Percentiles rank a stretch among this genome's conserved stretches.
These are phyloP conservation scores for Anastatica hierochuntica DNA, from an alignment of 345 rosid species.

Conservation along the genomic window DNA sequence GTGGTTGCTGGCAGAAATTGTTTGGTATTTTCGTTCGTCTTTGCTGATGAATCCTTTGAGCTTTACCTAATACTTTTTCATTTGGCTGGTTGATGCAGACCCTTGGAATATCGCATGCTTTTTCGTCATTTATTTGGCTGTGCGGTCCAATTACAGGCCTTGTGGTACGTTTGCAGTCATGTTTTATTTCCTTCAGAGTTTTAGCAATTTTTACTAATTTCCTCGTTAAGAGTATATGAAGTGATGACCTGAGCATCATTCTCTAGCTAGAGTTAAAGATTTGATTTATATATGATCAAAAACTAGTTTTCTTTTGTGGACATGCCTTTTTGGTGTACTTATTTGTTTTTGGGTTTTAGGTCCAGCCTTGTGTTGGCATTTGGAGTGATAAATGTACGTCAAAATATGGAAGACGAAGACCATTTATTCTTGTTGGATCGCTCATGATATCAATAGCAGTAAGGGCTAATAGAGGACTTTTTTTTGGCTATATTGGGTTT, in stretches of 20 bases:
- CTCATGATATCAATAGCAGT: conserved; percentile 78
- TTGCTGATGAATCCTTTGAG: conserved; percentile 8
- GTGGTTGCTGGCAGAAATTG: not conserved
- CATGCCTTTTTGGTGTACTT: not conserved
- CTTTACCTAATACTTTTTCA: conserved; percentile 15
- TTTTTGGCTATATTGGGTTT: conserved; percentile 4
- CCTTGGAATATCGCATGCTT: conserved; percentile 84
- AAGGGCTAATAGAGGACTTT: conserved; percentile 31
- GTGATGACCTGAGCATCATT: not conserved
- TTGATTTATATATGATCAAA: not conserved
- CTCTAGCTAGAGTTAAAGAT: not conserved
- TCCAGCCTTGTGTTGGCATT: conserved; percentile 96
- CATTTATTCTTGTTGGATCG: conserved; percentile 87
- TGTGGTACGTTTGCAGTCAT: conserved; percentile 55
- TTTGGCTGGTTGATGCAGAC: conserved; percentile 58
- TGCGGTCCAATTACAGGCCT: conserved; percentile 98
- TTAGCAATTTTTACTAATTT: not conserved
- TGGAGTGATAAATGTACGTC: conserved; percentile 97
- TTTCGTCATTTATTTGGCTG: conserved; percentile 97
- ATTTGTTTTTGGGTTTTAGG: conserved; percentile 39
- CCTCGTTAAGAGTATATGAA: not conserved
- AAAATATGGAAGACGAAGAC: conserved; percentile 80
- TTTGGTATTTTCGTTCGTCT: not conserved
- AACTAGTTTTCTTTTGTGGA: conserved; percentile 17
- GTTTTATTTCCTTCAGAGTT: not conserved